Evolutionary conservation across 768 basidiomycete genomes (phyloP).

Genomic region (Agaricus blazei): DNA sequence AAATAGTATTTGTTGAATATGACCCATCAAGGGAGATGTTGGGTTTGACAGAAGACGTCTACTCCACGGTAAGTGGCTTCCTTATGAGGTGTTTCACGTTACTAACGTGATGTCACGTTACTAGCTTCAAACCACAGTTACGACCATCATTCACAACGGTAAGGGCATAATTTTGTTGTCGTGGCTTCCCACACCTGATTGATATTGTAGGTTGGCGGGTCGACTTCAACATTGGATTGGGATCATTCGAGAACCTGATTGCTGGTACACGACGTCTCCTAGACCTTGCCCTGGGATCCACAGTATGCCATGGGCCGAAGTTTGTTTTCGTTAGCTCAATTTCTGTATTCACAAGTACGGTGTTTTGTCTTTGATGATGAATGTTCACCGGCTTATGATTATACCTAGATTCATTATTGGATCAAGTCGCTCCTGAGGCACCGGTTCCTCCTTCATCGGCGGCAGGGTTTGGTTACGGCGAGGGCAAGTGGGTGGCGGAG

Average conservation of each 20-base stretch:
- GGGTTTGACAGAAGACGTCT: not conserved
- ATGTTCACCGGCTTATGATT: too few species aligned
- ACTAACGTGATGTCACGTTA: not conserved
- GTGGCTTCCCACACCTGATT: not conserved
- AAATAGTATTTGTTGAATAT: not conserved
- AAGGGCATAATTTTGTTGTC: not conserved
- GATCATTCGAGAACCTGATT: not conserved
- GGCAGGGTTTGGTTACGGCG: constrained; percentile 3
- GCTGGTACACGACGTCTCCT: not conserved
- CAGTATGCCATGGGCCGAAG: not conserved
- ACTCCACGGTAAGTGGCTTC: not conserved
- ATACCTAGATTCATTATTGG: not conserved
- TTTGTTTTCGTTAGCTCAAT: constrained; percentile 3
- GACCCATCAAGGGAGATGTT: not conserved
- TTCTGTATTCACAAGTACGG: not conserved
- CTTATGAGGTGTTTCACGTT: not conserved
- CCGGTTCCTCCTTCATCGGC: not conserved
- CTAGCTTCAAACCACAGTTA: constrained; percentile 15
- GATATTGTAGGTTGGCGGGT: not conserved
- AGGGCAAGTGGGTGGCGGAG: constrained; percentile 9
- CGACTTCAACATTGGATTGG: not conserved
- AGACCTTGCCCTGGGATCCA: not conserved
- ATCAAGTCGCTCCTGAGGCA: not conserved
- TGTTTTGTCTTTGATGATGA: too few species aligned
- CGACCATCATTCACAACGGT: not conserved